Evolutionary conservation across 1,284 basidiomycete species (phyloP).

Genomic region (Ganoderma meredithae): DNA sequence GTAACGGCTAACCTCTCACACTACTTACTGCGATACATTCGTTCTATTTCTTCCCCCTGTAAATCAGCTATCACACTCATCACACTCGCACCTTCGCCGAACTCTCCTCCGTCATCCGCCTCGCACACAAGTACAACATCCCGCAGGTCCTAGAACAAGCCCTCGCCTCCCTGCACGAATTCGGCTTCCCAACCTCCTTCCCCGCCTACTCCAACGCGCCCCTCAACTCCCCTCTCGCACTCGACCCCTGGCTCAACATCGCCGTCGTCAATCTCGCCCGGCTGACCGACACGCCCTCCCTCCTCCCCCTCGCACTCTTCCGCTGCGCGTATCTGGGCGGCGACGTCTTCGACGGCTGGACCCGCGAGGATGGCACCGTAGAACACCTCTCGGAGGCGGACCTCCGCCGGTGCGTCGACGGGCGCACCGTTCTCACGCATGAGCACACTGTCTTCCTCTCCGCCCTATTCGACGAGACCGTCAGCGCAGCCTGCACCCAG

Average conservation of each 20-base stretch:
- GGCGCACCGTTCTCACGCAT: neutral
- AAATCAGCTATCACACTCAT: neutral
- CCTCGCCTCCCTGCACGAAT: neutral
- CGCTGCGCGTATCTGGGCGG: neutral
- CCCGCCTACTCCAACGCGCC: neutral
- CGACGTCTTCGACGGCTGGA: constrained; percentile 9
- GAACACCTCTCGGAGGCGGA: neutral
- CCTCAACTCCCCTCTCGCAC: neutral
- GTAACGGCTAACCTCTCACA: neutral
- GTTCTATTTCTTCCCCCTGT: neutral
- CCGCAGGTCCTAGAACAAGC: neutral
- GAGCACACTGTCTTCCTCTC: neutral
- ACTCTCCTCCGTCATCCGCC: neutral
- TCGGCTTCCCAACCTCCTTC: neutral
- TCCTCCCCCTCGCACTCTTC: constrained; percentile 14
- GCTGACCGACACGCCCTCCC: neutral
- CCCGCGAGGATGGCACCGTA: constrained; percentile 12
- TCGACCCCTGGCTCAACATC: constrained; percentile 1
- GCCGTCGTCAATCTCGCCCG: constrained; percentile 14
- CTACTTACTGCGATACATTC: neutral
- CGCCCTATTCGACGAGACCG: neutral
- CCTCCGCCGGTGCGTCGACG: neutral
- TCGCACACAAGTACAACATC: constrained; percentile 3
- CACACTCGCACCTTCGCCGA: neutral
- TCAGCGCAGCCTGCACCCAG: neutral